Base-by-base conservation (phyloP, 1,139 yeast genomes). In the Kodamaea sp. region DNA sequence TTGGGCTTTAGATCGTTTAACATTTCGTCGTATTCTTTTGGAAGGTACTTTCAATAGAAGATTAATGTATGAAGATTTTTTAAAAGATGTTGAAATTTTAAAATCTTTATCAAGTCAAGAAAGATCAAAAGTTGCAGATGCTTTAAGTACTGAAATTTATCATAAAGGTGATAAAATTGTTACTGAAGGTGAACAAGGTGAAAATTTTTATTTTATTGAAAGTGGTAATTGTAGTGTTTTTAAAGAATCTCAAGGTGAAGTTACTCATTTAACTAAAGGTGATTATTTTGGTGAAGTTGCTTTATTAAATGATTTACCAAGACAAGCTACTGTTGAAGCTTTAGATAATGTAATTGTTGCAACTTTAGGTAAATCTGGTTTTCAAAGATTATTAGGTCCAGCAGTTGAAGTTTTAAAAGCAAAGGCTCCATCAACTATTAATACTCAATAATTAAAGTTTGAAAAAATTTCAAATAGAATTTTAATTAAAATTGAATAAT, bases 211-310 rank as follows among this genome's bases (percentile, higher is more conserved):
- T 60, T 74, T 92, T 50, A 85, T 92, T 46, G 97, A 89, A 63
- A 74, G 81, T 52, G 98, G 98, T 46, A 75, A 74, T 43, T 96
- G 96, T 43, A 78, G 80, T 47, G 95, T 92, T 29, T 60, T 75
- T 34, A 66, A 72, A 38, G 61, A 69, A 36, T 74, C 67, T 32
- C 75, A 78, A 39, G 90, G 92, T 22, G 70, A 73, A 32, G 75
- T 90, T 31, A 76, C 75, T 28, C 69, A 70, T 20, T 71, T 87
- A 47, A 64, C 75, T 35, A 83, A 85, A 56, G 97, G 97, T 48
- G 96, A 86, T 57, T 92, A 92, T 64, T 92, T 92, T 62, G 98
- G 98, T 49, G 98, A 92, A 66, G 81, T 92, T 48, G 97, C 98
- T 2, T 72, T 92, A 51, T 73, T 92, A 52, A 86, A 90, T 53